Percentiles rank a stretch among this genome's conserved stretches.
These are phyloP conservation scores for Zygoascus ofunaensis DNA, from an alignment of 805 yeast species.

Conservation along the genomic window DNA sequence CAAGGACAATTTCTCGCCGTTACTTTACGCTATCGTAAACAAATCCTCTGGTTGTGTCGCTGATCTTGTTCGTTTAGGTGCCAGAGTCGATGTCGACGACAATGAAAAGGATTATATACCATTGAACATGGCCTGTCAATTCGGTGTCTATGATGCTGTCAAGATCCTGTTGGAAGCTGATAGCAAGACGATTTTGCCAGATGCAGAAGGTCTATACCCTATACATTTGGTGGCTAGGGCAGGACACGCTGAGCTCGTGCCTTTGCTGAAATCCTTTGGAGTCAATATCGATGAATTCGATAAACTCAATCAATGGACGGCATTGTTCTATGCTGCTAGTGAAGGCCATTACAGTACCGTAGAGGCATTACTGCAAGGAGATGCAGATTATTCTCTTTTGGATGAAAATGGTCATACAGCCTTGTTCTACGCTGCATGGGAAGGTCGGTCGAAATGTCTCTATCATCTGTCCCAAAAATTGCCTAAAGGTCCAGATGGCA, in stretches of 20 bases:
- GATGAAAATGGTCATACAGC: conserved; percentile 81
- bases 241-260: conserved; percentile 64
- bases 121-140: conserved; percentile 79
- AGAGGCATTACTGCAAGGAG: conserved; percentile 55
- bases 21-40: conserved; percentile 67
- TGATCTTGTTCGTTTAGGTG: conserved; percentile 41
- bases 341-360: conserved; percentile 74
- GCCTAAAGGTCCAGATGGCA: background rate
- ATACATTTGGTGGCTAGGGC: conserved; percentile 81
- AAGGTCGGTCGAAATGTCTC: conserved; percentile 79
- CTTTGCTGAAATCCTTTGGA: conserved; percentile 46
- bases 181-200: conserved; percentile 38
- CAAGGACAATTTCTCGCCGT: conserved; percentile 55
- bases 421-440: conserved; percentile 84
- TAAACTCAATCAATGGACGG: conserved; percentile 87
- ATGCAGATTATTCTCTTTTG: conserved; percentile 57
- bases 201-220: conserved; percentile 82
- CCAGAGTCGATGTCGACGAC: conserved; percentile 28
- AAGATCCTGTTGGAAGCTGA: conserved; percentile 44
- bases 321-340: conserved; percentile 80
- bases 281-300: conserved; percentile 69
- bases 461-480: conserved; percentile 46
- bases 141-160: conserved; percentile 66
- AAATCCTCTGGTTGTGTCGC: conserved; percentile 49
- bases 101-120: conserved; percentile 41